Conservation (phyloP, 768 basidiomycete genomes). For the Podaxis sp. region DNA sequence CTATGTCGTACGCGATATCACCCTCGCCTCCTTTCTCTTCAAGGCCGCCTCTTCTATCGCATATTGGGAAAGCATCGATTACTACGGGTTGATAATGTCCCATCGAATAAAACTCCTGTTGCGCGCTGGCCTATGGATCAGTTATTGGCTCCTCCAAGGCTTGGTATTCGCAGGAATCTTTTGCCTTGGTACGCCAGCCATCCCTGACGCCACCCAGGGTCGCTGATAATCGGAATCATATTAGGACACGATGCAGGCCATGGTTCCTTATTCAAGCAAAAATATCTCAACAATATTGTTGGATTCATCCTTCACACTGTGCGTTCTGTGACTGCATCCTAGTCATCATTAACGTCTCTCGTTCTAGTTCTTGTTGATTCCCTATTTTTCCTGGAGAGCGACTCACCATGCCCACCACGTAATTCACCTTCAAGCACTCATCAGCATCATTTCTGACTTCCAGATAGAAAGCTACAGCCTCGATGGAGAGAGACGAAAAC, state of each 20-base stretch:
- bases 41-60: constrained; percentile 43
- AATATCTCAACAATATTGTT: constrained; percentile 39
- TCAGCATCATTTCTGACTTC: neutral
- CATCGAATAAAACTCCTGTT: constrained; percentile 30
- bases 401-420: constrained; percentile 73
- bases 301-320: constrained; percentile 52
- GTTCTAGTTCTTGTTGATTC: constrained; percentile 48
- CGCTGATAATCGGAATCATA: neutral
- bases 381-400: constrained; percentile 68
- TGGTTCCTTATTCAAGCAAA: constrained; percentile 37
- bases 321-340: constrained; percentile 9
- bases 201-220: neutral
- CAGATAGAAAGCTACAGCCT: constrained; percentile 60
- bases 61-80: constrained; percentile 35
- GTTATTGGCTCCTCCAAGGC: constrained; percentile 54
- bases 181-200: constrained; percentile 40
- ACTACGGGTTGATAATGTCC: constrained; percentile 36
- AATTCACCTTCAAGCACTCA: constrained; percentile 15
- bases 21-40: constrained; percentile 41
- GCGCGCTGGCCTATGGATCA: constrained; percentile 39
- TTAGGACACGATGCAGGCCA: constrained; percentile 49
- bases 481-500: constrained; percentile 78
- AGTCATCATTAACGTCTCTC: constrained; percentile 15
- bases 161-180: constrained; percentile 52
- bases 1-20: constrained; percentile 47